Evolutionary conservation across 371 early-diverging fungal species (phyloP), one percentile per base, ranked within the genome.

Genomic region (Lichtheimia ornata): DNA sequence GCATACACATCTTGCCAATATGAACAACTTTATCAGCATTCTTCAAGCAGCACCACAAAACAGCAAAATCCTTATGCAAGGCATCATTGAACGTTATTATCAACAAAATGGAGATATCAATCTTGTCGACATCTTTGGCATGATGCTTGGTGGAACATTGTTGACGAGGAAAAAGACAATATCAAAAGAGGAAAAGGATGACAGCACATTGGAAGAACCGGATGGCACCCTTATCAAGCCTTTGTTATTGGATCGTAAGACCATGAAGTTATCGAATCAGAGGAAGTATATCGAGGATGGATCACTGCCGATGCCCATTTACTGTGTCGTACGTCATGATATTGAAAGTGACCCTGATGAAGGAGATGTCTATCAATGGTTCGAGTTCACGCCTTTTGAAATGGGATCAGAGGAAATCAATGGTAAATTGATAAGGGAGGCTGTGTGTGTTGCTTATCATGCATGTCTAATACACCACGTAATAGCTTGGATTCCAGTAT

Each of bases 301-400:
- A 0, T 76, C 78, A 4, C 65, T 73, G 15, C 89, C 91, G 1
- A 81, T 91, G 79, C 93, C 93, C 1, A 88, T 93, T 35, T 90
- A 93, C 63, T 88, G 90, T 7, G 86, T 82, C 0, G 88, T 90
- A 1, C 77, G 88, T 4, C 88, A 89, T 65, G 63, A 64, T 45
- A 55, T 50, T n/a, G 58, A 56, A 15, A 41, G 49, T 5, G 47
- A 51, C 25, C 30, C 52, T 24, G 45, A 58, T 42, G 53, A 66
- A 53, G 56, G 59, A 43, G 54, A 66, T 58, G 64, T 80, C 42
- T 91, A 87, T 63, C 90, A 89, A 54, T 92, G 93, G 93, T 90
- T 90, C 63, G 93, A 92, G 57, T 80, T 91, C 63, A 88, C 84
- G 2, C 91, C 93, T 3, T 90, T 84, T 62, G 90, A 92, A 60